Evolutionary conservation across 2,329 filamentous ascomycete species (phyloP).

Genomic region (Trichoderma sp.): DNA sequence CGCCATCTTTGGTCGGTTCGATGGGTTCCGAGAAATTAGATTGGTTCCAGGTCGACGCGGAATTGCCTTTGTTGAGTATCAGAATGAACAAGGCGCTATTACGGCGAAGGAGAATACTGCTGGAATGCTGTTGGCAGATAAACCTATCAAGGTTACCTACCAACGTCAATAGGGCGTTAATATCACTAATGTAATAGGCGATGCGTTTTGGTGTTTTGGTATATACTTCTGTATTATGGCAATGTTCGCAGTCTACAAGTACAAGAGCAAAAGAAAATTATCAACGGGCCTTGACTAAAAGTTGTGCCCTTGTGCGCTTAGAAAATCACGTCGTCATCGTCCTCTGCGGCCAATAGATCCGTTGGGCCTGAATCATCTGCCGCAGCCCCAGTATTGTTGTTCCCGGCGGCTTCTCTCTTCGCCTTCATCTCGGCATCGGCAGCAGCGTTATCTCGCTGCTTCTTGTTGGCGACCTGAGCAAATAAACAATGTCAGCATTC

Average conservation of each 20-base stretch:
- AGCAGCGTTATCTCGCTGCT: conserved; percentile 73
- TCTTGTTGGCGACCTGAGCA: conserved; percentile 72
- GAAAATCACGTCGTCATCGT: conserved; percentile 87
- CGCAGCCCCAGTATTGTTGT: conserved; percentile 39
- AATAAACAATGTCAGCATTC: neutral
- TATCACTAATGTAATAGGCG: conserved; percentile 5
- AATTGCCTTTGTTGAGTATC: conserved; percentile 96
- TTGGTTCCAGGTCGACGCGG: conserved; percentile 82
- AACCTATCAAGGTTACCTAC: conserved; percentile 92
- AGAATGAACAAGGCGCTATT: conserved; percentile 84
- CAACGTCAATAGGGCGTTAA: conserved; percentile 69
- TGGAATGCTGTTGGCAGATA: conserved; percentile 75
- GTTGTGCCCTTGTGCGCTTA: conserved; percentile 42
- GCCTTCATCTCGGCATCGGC: conserved; percentile 75
- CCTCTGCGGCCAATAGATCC: conserved; percentile 73
- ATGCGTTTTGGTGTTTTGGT: neutral
- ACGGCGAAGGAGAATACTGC: conserved; percentile 91
- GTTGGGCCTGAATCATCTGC: conserved; percentile 45
- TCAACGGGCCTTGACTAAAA: neutral
- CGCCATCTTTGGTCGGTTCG: conserved; percentile 82
- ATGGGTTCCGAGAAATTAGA: conserved; percentile 91
- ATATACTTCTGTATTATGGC: neutral
- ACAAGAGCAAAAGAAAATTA: conserved; percentile 16
- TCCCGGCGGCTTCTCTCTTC: conserved; percentile 59
- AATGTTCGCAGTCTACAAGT: conserved; percentile 5